Evolutionary conservation across 2,329 filamentous ascomycete genomes (phyloP).

Genomic region (Tolypocladium tundrense): DNA sequence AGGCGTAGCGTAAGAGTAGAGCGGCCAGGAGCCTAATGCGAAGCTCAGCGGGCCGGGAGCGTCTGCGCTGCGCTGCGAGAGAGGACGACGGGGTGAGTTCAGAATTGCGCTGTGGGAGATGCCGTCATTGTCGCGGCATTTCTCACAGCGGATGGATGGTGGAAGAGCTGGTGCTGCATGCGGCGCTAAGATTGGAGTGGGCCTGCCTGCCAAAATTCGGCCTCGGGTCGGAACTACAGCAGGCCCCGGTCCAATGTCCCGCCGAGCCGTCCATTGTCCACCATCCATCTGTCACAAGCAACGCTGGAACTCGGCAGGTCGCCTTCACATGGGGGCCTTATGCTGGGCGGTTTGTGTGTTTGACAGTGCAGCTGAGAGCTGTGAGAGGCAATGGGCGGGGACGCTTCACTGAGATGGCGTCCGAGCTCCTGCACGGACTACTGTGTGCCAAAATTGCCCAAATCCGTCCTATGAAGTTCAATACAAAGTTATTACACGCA

Average conservation of each 20-base stretch:
- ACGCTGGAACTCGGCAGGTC: not conserved
- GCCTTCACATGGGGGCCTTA: not conserved
- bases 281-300: not conserved
- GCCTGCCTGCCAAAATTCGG: not conserved
- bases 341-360: not conserved
- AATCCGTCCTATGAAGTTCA: not conserved
- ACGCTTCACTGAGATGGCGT: not conserved
- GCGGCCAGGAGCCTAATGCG: not conserved
- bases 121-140: conserved; percentile 25
- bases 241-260: not conserved
- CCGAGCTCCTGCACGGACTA: too few relatives aligned
- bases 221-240: conserved; percentile 1
- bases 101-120: conserved; percentile 15
- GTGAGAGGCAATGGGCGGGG: not conserved
- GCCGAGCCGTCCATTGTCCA: not conserved
- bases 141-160: conserved; percentile 9
- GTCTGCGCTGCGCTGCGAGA: conserved; percentile 1
- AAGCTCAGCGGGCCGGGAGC: not conserved
- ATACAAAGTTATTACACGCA: not conserved
- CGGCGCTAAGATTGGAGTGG: not conserved
- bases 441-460: not conserved
- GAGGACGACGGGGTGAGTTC: conserved; percentile 6
- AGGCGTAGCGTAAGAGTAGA: not conserved
- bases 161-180: not conserved
- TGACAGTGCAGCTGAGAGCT: not conserved